Base-by-base conservation (phyloP, 1,284 basidiomycete species). In the Inonotus obliquus region DNA sequence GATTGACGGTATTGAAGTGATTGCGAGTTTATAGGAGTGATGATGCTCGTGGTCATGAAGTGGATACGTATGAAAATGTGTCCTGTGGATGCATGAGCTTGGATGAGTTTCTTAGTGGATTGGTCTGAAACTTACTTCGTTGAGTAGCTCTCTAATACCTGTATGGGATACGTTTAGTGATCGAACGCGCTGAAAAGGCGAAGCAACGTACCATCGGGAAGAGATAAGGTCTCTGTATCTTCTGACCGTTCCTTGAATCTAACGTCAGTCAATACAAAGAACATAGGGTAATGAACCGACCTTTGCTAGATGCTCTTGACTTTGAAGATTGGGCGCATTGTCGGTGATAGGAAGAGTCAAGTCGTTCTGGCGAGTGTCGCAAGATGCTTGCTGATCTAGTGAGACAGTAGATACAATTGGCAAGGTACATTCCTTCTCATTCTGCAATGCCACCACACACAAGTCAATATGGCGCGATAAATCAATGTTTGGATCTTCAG, bases 121-220 rank as follows among this genome's bases (percentile, higher is more conserved):
- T 4, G n/a, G 13, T 21, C 10, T n/a, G 41, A 23, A 9, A 11
- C 57, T 45, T 41, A 57, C 62, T 41, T 63, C 62, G 32, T 63
- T 63, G 32, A 63, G 51, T 47, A 63, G 25, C 32, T 63, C 62
- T 35, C 60, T 54, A 39, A 57, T 56, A 25, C 45, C 53, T 54
- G 25, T 25, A 35, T 11, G 39, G 19, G n/a, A 59, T 32, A 9
- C 32, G 14, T 32, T 37, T 7, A 47, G 29, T 7, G 47, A 45
- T 7, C 25, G 19, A 25, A 14, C 61, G 21, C 7, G 10, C 17
- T 39, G 27, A n/a, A n/a, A 38, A 10, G 21, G 11, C 21, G 2
- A 38, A 14, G 27, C 10, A 27, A 56, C 59, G 41, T 35, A 63
- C 62, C 62, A 38, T 53, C 57, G 19, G 57, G 58, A 21, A 63